Evolutionary conservation across 164 flowering plant species (phyloP), one percentile per base, ranked within the genome.

Genomic region (Nymphaea thermarum): DNA sequence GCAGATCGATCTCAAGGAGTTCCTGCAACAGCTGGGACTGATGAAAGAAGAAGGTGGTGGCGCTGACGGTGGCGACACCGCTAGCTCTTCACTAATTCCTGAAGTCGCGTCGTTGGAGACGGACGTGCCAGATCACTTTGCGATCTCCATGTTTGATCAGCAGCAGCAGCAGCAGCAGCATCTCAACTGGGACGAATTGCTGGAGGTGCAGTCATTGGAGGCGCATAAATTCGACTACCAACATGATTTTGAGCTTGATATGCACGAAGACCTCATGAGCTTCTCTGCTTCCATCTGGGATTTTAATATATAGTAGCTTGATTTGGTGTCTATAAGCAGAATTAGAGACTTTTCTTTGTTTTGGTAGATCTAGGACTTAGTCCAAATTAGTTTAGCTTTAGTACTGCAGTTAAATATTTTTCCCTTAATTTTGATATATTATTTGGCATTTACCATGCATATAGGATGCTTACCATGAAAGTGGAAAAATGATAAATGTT

Each of bases 1-100:
- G 45, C 93, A 90, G 80, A 85, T 94, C 79, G 99, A 94, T 75
- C 83, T 94, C 2, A 80, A 81, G 43, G 99, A 91, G 77, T 94
- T 94, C 71, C 93, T 94, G 53, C 88, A 94, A 78, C 96, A 91
- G 73, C 66, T 91, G 55, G 97, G 99, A 2, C 72, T 94, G 43
- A 71, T 91, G 51, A 87, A 88, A 75, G 84, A 62, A 62, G 42
- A 17, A 17, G 42, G 42, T 17, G 42, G 41, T 62, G 60, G 60
- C 12, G 25, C 64, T 10, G 64, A 62, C n/a, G 42, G 42, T 11
- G n/a, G 64, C 11, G 64, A 17, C 10, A 62, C 64, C 36, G 8
- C 64, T 12, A 62, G 42, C 42, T 55, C 16, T 55, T 41, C 64
- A 0, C 8, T 41, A 4, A 62, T 62, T 62, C n/a, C 64, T 7